Base-by-base conservation (phyloP, 2,329 filamentous ascomycete genomes). In the Akanthomyces muscarius region DNA sequence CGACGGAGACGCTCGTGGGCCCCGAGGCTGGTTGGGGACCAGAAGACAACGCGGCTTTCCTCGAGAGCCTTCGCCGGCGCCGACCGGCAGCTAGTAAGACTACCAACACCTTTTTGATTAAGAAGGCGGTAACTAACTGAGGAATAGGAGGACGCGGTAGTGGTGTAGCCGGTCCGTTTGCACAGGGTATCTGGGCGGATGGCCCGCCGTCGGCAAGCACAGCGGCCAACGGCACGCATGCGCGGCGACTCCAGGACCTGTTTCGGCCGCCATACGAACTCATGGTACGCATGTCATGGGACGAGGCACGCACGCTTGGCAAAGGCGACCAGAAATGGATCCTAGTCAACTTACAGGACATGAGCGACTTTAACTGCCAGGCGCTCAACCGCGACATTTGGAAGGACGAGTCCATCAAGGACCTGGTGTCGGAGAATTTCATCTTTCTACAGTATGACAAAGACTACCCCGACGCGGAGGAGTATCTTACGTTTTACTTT, bases 361-460 rank as follows among this genome's bases (percentile, higher is more conserved):
- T 91, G 67, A 90, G 90, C 42, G 88, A 97, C 70, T 99, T 99
- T 74, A 90, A 95, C 75, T 99, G 95, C 75, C 95, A 99, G 74
- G 85, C 91, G 3, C 80, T 99, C 21, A 99, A 99, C 73, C 86
- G 95, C 51, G 95, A 99, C 73, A 87, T 98, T 61, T 99, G 95
- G 95, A 97, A 97, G 77, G 90, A 97, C 69, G 76, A 84, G 21
- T 83, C 87, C 2, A 86, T 99, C 63, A 86, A 85, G 69, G 86
- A 90, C n/a, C 86, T 96, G 1, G 82, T 99, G 36, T 85, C 85
- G 69, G 94, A 97, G 72, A 93, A 96, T 77, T 99, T 99, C 73
- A 84, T 99, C 68, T 99, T 99, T 76, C 79, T 99, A 69, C 95
- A 99, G 72, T 98, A 95, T 78, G 87, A 89, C 68, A 97, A 96